A percentile compares a stretch with the other conserved stretches of the same genome.
These are phyloP conservation scores for Aureobasidium sp. DNA, from an alignment of 2,329 filamentous ascomycete species.

Conservation along the genomic window DNA sequence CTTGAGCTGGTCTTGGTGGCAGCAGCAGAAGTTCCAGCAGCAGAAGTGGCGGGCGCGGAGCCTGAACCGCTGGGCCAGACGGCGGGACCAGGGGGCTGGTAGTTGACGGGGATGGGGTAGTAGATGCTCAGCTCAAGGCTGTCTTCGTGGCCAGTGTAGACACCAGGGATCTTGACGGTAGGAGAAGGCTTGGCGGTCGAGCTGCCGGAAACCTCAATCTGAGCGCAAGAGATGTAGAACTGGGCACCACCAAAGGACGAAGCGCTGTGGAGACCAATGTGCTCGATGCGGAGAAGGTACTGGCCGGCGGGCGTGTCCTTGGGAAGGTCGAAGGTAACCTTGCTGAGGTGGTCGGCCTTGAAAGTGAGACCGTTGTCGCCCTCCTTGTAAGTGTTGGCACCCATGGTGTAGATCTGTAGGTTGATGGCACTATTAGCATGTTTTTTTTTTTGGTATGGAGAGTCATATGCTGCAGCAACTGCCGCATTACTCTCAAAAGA, in stretches of 20 bases:
- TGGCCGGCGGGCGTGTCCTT: conserved; percentile 46
- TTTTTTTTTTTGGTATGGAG: too few relatives aligned
- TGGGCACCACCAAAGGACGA: conserved; percentile 38
- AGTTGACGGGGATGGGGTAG: conserved; percentile 26
- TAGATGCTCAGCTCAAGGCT: conserved; percentile 21
- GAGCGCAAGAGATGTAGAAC: conserved; percentile 33
- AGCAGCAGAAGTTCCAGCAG: conserved; percentile 19
- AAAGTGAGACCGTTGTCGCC: conserved; percentile 45
- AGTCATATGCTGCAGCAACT: too few relatives aligned
- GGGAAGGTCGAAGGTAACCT: conserved; percentile 36
- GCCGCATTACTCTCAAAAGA: too few relatives aligned
- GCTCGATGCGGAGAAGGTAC: conserved; percentile 50
- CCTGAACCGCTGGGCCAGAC: conserved; percentile 25
- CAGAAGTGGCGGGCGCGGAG: conserved; percentile 10
- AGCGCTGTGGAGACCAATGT: conserved; percentile 49
- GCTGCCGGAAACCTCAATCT: conserved; percentile 20
- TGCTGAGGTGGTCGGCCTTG: conserved; percentile 32
- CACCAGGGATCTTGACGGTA: conserved; percentile 18
- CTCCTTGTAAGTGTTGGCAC: conserved; percentile 24
- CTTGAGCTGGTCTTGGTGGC: conserved; percentile 1
- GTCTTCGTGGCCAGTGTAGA: conserved; percentile 19
- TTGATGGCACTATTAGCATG: too few relatives aligned
- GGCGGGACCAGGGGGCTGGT: conserved; percentile 39
- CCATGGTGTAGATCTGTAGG: conserved; percentile 27
- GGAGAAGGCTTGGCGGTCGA: conserved; percentile 1